Base-by-base conservation (phyloP, 2,329 filamentous ascomycete species). In the Plectosphaerella cucumerina region DNA sequence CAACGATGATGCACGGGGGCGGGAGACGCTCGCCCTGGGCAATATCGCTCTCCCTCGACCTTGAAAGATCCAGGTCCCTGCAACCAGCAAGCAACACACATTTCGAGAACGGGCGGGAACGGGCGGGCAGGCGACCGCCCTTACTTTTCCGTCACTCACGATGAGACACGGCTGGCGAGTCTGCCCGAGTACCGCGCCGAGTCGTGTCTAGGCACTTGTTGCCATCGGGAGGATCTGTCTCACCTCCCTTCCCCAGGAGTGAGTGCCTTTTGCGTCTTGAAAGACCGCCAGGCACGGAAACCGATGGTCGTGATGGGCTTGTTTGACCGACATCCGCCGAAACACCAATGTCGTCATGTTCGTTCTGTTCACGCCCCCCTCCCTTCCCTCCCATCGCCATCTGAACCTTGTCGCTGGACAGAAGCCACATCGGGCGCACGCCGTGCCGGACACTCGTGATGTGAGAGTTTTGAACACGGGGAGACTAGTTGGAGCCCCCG, bases 281-380 rank as follows among this genome's bases (percentile, higher is more conserved):
- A n/a, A 39, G 15, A 18, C 14, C 18, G 17, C 39, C 18, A 12
- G 39, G 17, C 17, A 20, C 10, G 17, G 39, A 17, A 42, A 12
- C 14, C 18, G 18, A 42, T 18, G 39, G n/a, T 20, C 6, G n/a
- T 18, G 17, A 42, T 31, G 10, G 39, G 10, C 39, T 37, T 39
- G 33, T 47, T 47, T 47, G 45, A 22, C 45, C 45, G 45, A 47
- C 17, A 39, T 39, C 33, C 33, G 45, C 45, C 45, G 45, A 47
- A 39, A 47, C 33, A 47, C 26, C 9, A 31, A 31, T 31, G 26
- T 11, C 26, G 26, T 31, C 26, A 31, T 31, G 8, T 8, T 11
- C 26, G 9, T 31, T 31, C 26, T 8, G 26, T 31, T 31, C 26
- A 31, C 26, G 6, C 26, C 26, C 26, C 26, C 12, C 26, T 11